These are phyloP conservation scores for Prunus padus DNA, from an alignment of 306 rosid genomes.

Conservation along the genomic window DNA sequence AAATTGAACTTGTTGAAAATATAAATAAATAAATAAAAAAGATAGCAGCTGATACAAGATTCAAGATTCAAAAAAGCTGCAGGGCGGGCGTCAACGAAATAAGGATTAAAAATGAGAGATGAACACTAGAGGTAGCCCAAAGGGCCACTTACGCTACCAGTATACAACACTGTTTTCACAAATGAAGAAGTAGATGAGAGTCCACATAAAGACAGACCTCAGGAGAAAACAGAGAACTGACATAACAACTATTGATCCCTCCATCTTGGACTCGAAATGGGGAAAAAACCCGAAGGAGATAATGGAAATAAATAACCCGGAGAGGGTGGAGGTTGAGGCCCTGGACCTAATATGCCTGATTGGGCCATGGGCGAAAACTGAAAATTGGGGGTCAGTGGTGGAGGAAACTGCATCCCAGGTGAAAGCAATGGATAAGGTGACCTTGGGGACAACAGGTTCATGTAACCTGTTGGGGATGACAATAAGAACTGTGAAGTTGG, in stretches of 20 bases:
- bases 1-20: conserved; percentile 49
- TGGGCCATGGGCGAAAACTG: conserved; percentile 71
- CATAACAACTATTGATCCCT: conserved; percentile 51
- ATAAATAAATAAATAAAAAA: conserved; percentile 30
- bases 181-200: conserved; percentile 22
- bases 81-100: conserved; percentile 31
- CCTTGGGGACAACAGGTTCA: conserved; percentile 68
- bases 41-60: conserved; percentile 39
- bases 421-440: conserved; percentile 79
- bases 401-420: conserved; percentile 81
- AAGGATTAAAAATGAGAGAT: conserved; percentile 35
- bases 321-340: conserved; percentile 84
- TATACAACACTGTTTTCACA: conserved; percentile 38
- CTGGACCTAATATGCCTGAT: conserved; percentile 87
- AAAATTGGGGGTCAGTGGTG: conserved; percentile 71
- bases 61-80: conserved; percentile 16
- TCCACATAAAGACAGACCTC: conserved; percentile 27
- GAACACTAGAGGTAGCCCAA: conserved; percentile 38
- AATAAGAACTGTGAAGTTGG: conserved; percentile 83
- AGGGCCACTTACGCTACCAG: conserved; percentile 39
- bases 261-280: conserved; percentile 85
- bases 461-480: conserved; percentile 78
- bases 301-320: conserved; percentile 73
- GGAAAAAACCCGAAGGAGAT: conserved; percentile 81
- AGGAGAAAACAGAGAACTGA: conserved; percentile 32